Conservation (phyloP, 805 yeast species). For the Lipomyces oligophaga region DNA sequence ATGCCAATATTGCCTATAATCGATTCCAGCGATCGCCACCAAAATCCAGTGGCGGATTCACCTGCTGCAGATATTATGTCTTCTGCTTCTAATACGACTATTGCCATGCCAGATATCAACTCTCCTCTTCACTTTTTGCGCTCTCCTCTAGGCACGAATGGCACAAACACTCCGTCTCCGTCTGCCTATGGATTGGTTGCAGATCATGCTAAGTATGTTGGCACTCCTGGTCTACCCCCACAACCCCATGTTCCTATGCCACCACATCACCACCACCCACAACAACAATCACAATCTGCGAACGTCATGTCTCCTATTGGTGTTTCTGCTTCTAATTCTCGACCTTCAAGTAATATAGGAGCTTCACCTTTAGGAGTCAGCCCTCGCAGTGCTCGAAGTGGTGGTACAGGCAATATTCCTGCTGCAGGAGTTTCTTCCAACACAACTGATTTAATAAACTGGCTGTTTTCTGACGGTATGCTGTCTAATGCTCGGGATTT, state of each 20-base stretch:
- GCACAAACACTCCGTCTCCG: too few species aligned
- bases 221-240: too few species aligned
- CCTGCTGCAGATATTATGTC: too few species aligned
- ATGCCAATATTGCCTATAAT: neutral
- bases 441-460: slow-evolving; percentile 35
- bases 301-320: slow-evolving; percentile 1
- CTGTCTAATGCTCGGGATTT: slow-evolving; percentile 32
- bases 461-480: slow-evolving; percentile 40
- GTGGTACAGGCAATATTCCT: neutral
- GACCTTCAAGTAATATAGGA: neutral
- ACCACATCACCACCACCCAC: too few species aligned
- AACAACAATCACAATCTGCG: neutral
- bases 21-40: neutral
- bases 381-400: neutral
- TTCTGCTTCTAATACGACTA: too few species aligned
- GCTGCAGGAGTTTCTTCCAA: neutral
- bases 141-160: too few species aligned
- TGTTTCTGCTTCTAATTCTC: neutral
- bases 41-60: too few species aligned
- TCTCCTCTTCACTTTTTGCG: too few species aligned
- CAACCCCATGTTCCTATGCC: too few species aligned
- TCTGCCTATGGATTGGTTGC: too few species aligned
- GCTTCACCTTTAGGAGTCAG: neutral
- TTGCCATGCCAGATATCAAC: too few species aligned
- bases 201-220: too few species aligned